Percentiles rank a stretch among this genome's conserved stretches.
phyloP scores from a whole-genome alignment of 768 basidiomycete genomes.

The Leccinum incarnatum region DNA sequence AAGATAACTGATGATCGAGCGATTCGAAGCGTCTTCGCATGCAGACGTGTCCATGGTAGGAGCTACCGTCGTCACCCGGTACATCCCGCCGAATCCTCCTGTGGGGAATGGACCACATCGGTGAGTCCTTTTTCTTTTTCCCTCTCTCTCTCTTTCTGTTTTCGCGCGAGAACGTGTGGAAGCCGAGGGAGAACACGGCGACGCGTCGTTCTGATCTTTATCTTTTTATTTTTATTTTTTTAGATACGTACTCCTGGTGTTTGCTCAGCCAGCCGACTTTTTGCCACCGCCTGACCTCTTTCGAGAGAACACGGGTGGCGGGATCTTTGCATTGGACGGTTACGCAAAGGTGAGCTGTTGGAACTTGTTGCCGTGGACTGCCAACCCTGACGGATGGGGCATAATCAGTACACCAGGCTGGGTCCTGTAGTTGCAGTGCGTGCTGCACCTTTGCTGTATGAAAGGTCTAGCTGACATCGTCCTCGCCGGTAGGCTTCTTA shows the following conservation, averaged over 20 bases:
- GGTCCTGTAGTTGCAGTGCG: slow-evolving; percentile 60
- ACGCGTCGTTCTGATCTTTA: background rate
- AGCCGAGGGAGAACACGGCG: background rate
- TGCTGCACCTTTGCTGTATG: slow-evolving; percentile 7
- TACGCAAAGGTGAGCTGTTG: slow-evolving; percentile 50
- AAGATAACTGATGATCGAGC: background rate
- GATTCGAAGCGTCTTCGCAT: slow-evolving; percentile 22
- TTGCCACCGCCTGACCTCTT: slow-evolving; percentile 56
- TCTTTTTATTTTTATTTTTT: background rate
- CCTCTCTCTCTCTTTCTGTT: too few relatives aligned
- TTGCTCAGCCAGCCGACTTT: slow-evolving; percentile 63
- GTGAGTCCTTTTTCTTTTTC: slow-evolving; percentile 32
- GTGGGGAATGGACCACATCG: slow-evolving; percentile 72
- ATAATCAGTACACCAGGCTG: slow-evolving; percentile 47
- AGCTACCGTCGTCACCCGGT: slow-evolving; percentile 56
- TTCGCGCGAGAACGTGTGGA: background rate
- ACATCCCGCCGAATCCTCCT: slow-evolving; percentile 70
- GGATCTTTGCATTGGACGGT: slow-evolving; percentile 51
- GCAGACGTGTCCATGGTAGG: slow-evolving; percentile 40
- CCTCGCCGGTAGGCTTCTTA: slow-evolving; percentile 53
- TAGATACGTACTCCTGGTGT: slow-evolving; percentile 69
- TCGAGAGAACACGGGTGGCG: slow-evolving; percentile 47
- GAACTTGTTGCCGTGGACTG: background rate
- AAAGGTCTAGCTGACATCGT: slow-evolving; percentile 3
- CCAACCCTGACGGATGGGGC: background rate